These are phyloP conservation scores for Penicillium sp. DNA, from an alignment of 2,329 filamentous ascomycete genomes.

Conservation along the genomic window DNA sequence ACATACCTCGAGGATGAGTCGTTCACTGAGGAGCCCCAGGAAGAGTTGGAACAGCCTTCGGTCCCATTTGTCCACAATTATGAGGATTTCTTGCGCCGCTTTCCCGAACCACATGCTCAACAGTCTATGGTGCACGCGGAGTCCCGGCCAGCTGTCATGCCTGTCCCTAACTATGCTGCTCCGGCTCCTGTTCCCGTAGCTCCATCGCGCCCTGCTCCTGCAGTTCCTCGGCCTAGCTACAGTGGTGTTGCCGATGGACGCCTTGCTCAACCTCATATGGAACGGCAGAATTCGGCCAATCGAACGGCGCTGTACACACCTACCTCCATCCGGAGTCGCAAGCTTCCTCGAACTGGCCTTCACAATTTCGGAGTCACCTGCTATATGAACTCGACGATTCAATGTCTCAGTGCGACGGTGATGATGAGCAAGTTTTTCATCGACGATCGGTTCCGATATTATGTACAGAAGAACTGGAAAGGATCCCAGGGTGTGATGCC, in stretches of 20 bases:
- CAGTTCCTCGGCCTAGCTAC: constrained; percentile 71
- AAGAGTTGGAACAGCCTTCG: constrained; percentile 45
- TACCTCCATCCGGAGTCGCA: constrained; percentile 43
- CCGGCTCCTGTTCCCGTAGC: constrained; percentile 53
- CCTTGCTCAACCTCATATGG: constrained; percentile 45
- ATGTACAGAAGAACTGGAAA: constrained; percentile 65
- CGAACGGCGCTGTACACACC: constrained; percentile 46
- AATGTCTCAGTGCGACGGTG: constrained; percentile 74
- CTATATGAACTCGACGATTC: constrained; percentile 89
- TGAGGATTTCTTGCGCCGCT: constrained; percentile 81
- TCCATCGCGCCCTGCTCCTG: constrained; percentile 66
- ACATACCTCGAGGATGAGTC: constrained; percentile 41
- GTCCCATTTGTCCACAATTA: constrained; percentile 65
- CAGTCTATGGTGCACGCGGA: constrained; percentile 56
- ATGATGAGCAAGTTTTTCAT: constrained; percentile 64
- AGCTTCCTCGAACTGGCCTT: constrained; percentile 69
- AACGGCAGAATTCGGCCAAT: constrained; percentile 46
- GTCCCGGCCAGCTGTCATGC: constrained; percentile 29
- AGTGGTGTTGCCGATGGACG: constrained; percentile 71
- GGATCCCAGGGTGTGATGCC: constrained; percentile 64
- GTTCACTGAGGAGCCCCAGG: constrained; percentile 43
- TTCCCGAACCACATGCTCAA: constrained; percentile 66
- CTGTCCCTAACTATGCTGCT: constrained; percentile 35
- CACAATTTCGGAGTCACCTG: constrained; percentile 81
- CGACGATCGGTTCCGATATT: constrained; percentile 60